These are phyloP conservation scores for Silybum marianum DNA, from an alignment of 129 eudicot genomes.

Conservation along the genomic window DNA sequence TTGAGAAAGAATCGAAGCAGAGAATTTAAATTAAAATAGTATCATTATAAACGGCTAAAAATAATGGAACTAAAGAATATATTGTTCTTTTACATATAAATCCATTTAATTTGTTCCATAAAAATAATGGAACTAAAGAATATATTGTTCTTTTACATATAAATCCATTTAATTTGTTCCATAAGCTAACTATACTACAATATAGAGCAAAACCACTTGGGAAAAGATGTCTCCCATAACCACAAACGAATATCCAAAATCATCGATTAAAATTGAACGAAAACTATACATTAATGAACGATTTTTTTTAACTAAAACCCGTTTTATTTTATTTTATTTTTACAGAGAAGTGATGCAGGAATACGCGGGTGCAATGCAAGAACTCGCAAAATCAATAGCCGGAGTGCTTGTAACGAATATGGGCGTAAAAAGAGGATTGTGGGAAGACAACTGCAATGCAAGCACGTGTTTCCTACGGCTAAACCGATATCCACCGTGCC, in stretches of 20 bases:
- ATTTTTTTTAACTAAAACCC: too few species aligned
- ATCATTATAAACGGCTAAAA: constrained; percentile 34
- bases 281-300: background rate
- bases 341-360: constrained; percentile 69
- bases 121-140: constrained; percentile 30
- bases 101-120: too few species aligned
- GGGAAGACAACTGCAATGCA: constrained; percentile 52
- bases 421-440: constrained; percentile 40
- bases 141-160: constrained; percentile 15
- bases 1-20: constrained; percentile 17
- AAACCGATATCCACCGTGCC: constrained; percentile 65
- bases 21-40: constrained; percentile 10
- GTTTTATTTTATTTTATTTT: background rate
- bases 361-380: constrained; percentile 66
- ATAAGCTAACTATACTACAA: constrained; percentile 12
- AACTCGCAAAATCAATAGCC: constrained; percentile 50
- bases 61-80: constrained; percentile 33
- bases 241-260: constrained; percentile 19
- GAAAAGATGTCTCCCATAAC: constrained; percentile 27
- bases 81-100: constrained; percentile 9
- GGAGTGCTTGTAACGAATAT: constrained; percentile 47
- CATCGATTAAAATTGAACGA: background rate
- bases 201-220: constrained; percentile 21
- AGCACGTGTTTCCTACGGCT: constrained; percentile 67
- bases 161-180: constrained; percentile 22